Base-by-base conservation (phyloP, 805 yeast genomes). In the Candida sakaeoensis region DNA sequence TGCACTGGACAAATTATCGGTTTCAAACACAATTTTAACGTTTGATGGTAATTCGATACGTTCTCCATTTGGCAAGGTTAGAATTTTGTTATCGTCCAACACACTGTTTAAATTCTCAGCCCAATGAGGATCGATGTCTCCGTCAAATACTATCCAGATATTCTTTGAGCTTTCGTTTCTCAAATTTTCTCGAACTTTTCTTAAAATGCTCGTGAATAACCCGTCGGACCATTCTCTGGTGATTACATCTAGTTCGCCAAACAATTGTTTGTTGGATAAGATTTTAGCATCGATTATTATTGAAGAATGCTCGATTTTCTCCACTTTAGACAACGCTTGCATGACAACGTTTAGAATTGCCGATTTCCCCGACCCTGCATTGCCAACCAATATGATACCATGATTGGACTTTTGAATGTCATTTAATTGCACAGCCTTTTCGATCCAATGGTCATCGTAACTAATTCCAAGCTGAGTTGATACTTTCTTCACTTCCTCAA, bases 191-290 rank as follows among this genome's bases (percentile, higher is more conserved):
- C 58, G 58, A 0, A 83, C 71, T 37, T 65, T 68, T 46, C 98
- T 65, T 31, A 91, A 51, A 6, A 82, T 70, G 8, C 76, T 58
- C 0, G 95, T 85, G 37, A 90, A 72, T 8, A 90, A 53, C 5
- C 98, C 98, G 60, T 91, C 98, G 1, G 74, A 75, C 97, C 97
- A 91, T 39, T 91, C 97, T 22, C 95, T 64, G 0, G 97, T 89
- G 0, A 86, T 71, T 1, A 73, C 59, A 48, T 90, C 95, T 25
- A 90, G 57, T 2, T 60, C 49, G 1, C 98, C 98, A 55, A 75
- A 86, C 2, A 91, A 59, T 0, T 69, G 63, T 3, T 71, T 77
- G 51, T 90, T 91, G 0, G 77, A 57, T 42, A 86, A 46, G 0
- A 85, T 85, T 51, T 90, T 89, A 1, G 95, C 81, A 55, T 90